phyloP scores from a whole-genome alignment of 805 yeast species.

The Yamadazyma phyllophila region DNA sequence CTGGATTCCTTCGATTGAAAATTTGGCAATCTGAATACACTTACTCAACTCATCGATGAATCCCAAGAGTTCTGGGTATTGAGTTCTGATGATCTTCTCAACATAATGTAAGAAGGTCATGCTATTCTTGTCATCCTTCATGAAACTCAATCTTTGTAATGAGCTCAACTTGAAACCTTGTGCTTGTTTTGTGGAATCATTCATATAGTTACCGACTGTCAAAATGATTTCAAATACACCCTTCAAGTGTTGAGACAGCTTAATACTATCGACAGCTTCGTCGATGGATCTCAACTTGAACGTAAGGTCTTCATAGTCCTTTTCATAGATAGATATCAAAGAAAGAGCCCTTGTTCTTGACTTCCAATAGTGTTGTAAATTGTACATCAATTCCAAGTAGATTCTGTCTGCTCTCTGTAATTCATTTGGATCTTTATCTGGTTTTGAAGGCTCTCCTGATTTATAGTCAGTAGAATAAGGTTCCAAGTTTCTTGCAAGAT shows the following conservation, averaged over 20 bases:
- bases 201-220: constrained; percentile 78
- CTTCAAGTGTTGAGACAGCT: constrained; percentile 52
- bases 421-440: constrained; percentile 54
- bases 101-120: constrained; percentile 73
- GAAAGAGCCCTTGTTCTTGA: constrained; percentile 64
- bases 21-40: constrained; percentile 53
- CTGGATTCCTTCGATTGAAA: constrained; percentile 61
- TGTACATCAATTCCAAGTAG: constrained; percentile 64
- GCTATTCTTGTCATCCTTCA: constrained; percentile 68
- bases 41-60: constrained; percentile 60
- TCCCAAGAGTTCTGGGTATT: constrained; percentile 61
- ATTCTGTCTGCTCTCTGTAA: constrained; percentile 70
- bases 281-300: constrained; percentile 57
- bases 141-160: constrained; percentile 63
- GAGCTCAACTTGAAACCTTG: constrained; percentile 70
- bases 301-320: constrained; percentile 63
- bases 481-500: constrained; percentile 53
- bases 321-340: constrained; percentile 54
- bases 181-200: constrained; percentile 64
- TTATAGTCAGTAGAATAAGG: constrained; percentile 60
- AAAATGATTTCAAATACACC: constrained; percentile 63
- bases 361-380: constrained; percentile 69
- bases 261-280: constrained; percentile 53
- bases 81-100: constrained; percentile 61
- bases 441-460: constrained; percentile 27